Base-by-base conservation (phyloP, 805 yeast species). In the Ogataea henricii region DNA sequence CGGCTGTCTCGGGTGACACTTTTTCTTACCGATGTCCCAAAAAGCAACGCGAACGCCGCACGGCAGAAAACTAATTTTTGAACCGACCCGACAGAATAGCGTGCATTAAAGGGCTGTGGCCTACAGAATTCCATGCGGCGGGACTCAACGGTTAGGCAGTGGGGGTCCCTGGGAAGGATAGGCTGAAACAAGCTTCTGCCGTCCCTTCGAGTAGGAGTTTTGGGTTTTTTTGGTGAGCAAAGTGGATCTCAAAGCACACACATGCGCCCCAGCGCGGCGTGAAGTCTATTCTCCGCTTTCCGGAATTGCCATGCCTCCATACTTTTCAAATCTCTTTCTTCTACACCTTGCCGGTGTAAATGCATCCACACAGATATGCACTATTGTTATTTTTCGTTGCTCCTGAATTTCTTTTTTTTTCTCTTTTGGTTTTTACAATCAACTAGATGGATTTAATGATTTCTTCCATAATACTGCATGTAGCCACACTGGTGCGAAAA, bases 1-100 rank as follows among this genome's bases (percentile, higher is more conserved):
- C 42, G 42, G 42, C 42, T 39, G 42, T 25, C 42, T 17, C 42
- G 42, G 42, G 25, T 39, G 42, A 25, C 42, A 39, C 42, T 25
- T 39, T 39, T 39, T 39, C n/a, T 10, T 20, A 13, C 42, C 42
- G 42, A 27, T 10, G 6, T 10, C 30, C 14, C 30, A 25, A 27
- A 25, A 27, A 26, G 33, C 13, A 39, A 34, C 8, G 22, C 8
- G n/a, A 18, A 17, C 22, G 42, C 42, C 42, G 42, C 42, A 39
- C 42, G 42, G 42, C 42, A 25, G 26, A 17, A 39, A 39, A 26
- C 4, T 18, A 4, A 6, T 10, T 39, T 27, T 23, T n/a, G 9
- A 33, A 39, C 42, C 42, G 42, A 39, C 34, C 42, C 42, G 42
- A 39, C 42, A 37, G 40, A 22, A 38, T 14, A 38, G 30, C 17